phyloP scores from a whole-genome alignment of 345 rosid genomes.

The Dimocarpus longan region DNA sequence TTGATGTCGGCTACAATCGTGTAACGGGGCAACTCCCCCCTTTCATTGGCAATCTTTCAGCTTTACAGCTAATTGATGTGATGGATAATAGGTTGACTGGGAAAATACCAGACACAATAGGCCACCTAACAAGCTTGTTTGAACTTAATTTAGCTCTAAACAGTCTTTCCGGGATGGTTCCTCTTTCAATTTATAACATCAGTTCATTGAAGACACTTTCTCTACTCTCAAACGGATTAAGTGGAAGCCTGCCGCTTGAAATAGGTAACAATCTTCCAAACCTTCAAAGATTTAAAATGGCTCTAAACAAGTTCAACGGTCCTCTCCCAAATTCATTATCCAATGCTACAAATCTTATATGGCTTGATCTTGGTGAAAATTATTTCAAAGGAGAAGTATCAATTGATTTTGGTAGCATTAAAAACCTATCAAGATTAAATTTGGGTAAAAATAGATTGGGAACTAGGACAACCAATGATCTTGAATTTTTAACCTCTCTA shows the following conservation, averaged over 20 bases:
- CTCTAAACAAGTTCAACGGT: background rate
- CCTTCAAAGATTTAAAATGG: background rate
- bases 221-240: background rate
- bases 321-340: background rate
- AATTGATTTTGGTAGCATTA: background rate
- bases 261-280: slow-evolving; percentile 25
- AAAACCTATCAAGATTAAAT: background rate
- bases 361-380: background rate
- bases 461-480: background rate
- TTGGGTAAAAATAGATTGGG: background rate
- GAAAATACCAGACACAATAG: slow-evolving; percentile 11
- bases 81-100: slow-evolving; percentile 16
- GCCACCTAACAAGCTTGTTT: background rate
- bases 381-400: background rate
- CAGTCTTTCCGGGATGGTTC: too few species aligned
- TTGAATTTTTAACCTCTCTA: background rate
- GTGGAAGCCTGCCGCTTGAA: slow-evolving; percentile 12
- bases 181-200: slow-evolving; percentile 1
- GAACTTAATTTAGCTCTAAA: background rate
- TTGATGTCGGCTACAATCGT: background rate
- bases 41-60: slow-evolving; percentile 21
- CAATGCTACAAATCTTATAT: background rate
- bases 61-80: background rate
- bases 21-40: slow-evolving; percentile 15
- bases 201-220: background rate